Conservation (phyloP, 352 stramenopile genomes). For the Salisapilia sapeloensis region DNA sequence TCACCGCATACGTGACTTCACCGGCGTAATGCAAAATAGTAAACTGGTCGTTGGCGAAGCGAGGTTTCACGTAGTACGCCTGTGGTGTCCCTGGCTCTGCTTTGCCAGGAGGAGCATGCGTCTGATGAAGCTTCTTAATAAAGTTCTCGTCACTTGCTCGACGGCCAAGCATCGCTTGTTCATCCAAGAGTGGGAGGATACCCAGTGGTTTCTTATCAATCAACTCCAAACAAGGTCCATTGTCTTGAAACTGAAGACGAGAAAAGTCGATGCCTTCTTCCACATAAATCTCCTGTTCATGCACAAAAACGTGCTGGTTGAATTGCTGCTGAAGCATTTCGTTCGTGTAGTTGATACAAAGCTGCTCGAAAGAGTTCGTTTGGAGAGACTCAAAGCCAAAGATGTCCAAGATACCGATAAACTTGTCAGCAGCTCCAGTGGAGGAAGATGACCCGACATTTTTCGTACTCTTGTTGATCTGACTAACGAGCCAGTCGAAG, state of each 20-base stretch:
- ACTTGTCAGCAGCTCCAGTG: conserved; percentile 20
- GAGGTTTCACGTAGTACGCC: conserved; percentile 76
- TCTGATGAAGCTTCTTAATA: conserved; percentile 85
- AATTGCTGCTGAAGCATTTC: conserved; percentile 92
- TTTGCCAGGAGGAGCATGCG: conserved; percentile 66
- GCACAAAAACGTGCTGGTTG: conserved; percentile 95
- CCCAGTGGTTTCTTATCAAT: conserved; percentile 87
- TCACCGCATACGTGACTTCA: conserved; percentile 92
- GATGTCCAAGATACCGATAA: conserved; percentile 95
- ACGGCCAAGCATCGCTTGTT: conserved; percentile 89
- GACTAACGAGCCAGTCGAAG: conserved; percentile 92
- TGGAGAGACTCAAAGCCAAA: conserved; percentile 95
- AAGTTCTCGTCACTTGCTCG: conserved; percentile 84
- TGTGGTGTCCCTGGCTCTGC: conserved; percentile 50
- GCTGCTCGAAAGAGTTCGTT: conserved; percentile 89
- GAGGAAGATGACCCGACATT: conserved; percentile 5
- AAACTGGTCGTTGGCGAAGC: conserved; percentile 86
- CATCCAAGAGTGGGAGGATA: conserved; percentile 90
- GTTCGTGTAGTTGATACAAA: conserved; percentile 95
- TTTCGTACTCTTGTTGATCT: conserved; percentile 85
- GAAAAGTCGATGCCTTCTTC: conserved; percentile 91
- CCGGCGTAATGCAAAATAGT: conserved; percentile 95
- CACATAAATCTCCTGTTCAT: conserved; percentile 95
- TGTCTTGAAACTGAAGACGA: conserved; percentile 86
- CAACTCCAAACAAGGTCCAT: conserved; percentile 84